A percentile compares a stretch with the other conserved stretches of the same genome.
Evolutionary conservation across 176 grass and related monocot genomes (phyloP).

Genomic region (Calamus simplicifolius): DNA sequence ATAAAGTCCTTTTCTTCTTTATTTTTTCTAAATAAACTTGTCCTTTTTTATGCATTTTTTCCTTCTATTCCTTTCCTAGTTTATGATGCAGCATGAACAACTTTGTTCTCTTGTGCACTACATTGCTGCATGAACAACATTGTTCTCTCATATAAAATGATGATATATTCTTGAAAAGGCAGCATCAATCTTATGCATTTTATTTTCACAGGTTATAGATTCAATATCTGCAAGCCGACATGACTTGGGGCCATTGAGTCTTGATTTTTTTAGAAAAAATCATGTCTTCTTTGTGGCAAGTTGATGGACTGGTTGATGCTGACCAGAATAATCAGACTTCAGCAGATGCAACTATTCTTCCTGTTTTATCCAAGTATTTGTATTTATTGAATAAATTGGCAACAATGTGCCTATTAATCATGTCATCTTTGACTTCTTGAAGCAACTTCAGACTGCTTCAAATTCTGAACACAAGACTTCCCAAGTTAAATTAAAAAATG

Average conservation of each 20-base stretch:
- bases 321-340: slow-evolving; percentile 27
- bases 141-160: too few relatives aligned
- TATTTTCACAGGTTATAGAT: slow-evolving; percentile 55
- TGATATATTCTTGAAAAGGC: too few relatives aligned
- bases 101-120: too few relatives aligned
- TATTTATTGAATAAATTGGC: background rate
- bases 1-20: too few relatives aligned
- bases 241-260: slow-evolving; percentile 62
- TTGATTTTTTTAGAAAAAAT: slow-evolving; percentile 65
- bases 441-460: slow-evolving; percentile 12
- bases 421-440: background rate
- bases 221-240: slow-evolving; percentile 64
- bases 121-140: too few relatives aligned
- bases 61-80: too few relatives aligned
- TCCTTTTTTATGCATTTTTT: too few relatives aligned
- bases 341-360: slow-evolving; percentile 1
- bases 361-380: background rate
- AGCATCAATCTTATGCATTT: too few relatives aligned
- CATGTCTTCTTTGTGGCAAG: slow-evolving; percentile 85
- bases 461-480: slow-evolving; percentile 34
- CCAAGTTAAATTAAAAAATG: slow-evolving; percentile 27
- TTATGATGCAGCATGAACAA: too few relatives aligned
- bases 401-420: background rate
- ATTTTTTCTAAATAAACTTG: too few relatives aligned
- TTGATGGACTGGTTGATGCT: slow-evolving; percentile 34